Evolutionary conservation across 352 stramenopile species (phyloP), one percentile per base, ranked within the genome.

Genomic region (Hyaloperonospora brassicae): DNA sequence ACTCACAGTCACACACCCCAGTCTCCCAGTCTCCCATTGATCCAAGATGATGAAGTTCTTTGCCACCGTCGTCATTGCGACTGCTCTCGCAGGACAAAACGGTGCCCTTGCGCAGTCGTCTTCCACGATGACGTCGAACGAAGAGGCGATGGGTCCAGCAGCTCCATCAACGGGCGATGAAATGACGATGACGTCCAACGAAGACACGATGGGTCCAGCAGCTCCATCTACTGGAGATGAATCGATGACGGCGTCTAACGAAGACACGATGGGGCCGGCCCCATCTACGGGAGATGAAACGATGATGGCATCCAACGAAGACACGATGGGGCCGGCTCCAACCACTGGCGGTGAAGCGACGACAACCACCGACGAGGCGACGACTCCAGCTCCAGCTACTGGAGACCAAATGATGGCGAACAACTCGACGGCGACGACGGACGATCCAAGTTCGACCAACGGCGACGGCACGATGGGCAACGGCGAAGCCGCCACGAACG

Each of bases 11-110:
- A 8, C 60, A 71, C 55, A 34, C 54, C 55, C 56, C 52, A 23
- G 64, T 23, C 45, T 5, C 47, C 13, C 42, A 46, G 49, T 57
- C 48, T 40, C 34, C 17, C 17, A 11, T 7, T 27, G 11, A 42
- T 41, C 41, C 27, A 30, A 68, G 59, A 42, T 21, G 49, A 72
- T 72, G 64, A 72, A 72, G 48, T 58, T 66, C 45, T 68, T 72
- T 44, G 60, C 64, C 22, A 52, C 50, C 47, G 23, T 72, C 35
- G 52, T 68, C 45, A 30, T 72, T 31, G 51, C 50, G 23, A 39
- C 52, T 23, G 52, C 57, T 13, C 56, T 68, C 31, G 51, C 57
- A 31, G 60, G 41, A 11, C 55, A 59, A n/a, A 27, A 55, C 24
- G 34, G 55, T 27, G 44, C 23, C 27, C 48, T 44, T 17, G 53